Conservation (phyloP, 1,284 basidiomycete genomes). For the Chalciporus sp. region DNA sequence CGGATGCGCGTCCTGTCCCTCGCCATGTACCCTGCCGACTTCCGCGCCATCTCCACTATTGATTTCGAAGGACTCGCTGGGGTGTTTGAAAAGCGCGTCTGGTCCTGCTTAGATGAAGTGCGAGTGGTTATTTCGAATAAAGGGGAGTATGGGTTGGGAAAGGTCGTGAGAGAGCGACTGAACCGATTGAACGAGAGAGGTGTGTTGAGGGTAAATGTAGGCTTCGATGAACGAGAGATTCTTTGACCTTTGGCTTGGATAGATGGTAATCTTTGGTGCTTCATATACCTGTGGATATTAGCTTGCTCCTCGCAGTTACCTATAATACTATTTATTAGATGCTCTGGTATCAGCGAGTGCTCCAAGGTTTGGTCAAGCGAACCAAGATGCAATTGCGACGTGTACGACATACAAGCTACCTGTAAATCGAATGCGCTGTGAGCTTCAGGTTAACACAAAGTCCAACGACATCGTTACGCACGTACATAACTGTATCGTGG, state of each 20-base stretch:
- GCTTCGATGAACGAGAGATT: conserved; percentile 37
- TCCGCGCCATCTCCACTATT: conserved; percentile 29
- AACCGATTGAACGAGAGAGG: conserved; percentile 25
- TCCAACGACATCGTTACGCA: no score
- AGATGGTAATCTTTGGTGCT: not conserved
- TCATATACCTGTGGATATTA: not conserved
- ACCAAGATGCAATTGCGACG: no score
- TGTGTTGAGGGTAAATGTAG: conserved; percentile 31
- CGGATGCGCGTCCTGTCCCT: conserved; percentile 34
- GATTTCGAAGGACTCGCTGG: conserved; percentile 34
- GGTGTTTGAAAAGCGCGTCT: conserved; percentile 27
- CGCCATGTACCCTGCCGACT: conserved; percentile 34
- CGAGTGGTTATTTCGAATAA: conserved; percentile 34
- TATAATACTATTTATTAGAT: not conserved
- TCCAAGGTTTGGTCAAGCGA: no score
- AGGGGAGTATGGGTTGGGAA: conserved; percentile 29
- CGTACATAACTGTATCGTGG: no score
- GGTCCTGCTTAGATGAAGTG: conserved; percentile 31
- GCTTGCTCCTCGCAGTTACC: not conserved
- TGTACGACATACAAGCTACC: no score
- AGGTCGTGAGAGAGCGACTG: conserved; percentile 28
- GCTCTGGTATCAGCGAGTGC: not conserved
- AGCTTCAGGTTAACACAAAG: not conserved
- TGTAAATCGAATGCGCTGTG: not conserved
- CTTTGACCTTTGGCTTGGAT: conserved; percentile 14